Base-by-base conservation (phyloP, 768 basidiomycete species). In the Rhodotorula kratochvilovae region DNA sequence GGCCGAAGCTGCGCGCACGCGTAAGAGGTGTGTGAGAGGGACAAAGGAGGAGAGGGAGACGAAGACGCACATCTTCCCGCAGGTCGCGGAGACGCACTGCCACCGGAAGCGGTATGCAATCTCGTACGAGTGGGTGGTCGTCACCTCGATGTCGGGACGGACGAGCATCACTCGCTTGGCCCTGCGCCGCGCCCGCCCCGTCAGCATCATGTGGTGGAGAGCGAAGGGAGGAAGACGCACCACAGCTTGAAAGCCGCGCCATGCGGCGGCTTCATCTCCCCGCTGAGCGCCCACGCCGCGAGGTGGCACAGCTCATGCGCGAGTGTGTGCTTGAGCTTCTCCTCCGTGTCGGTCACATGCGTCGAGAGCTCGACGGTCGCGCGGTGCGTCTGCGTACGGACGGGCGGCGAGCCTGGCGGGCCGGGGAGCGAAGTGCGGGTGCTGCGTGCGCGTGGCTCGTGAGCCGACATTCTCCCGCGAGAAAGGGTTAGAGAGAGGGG, bases 261-360 rank as follows among this genome's bases (percentile, higher is more conserved):
- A 66, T 83, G 82, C 12, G 81, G 79, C 43, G 81, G 81, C 65
- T 81, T 80, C 48, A 77, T 77, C 61, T 81, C 82, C 31, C 78
- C 74, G 39, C 78, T 79, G 65, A 82, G 78, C 19, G 80, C 53
- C 82, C 82, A 83, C 5, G 79, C 77, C 3, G 82, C 82, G 35
- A 83, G 71, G 72, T 83, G 82, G 68, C 82, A 83, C 78, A 83
- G 79, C 75, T 83, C 82, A 64, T 83, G 82, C 43, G 82, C 79
- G 27, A 83, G 79, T 3, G 82, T 83, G 63, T 79, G 78, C 31
- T 79, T 75, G 12, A 83, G 78, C 72, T 82, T 80, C 36, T 80
- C 80, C 68, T 77, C 78, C 21, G 78, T 80, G 56, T 82, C 82
- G 50, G 80, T 77, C 6, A 83, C 82, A 67, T 83, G 83, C 33